A percentile compares a stretch with the other conserved stretches of the same genome.
phyloP scores from a whole-genome alignment of 148 eudicot species.

The Chenopodium quinoa region DNA sequence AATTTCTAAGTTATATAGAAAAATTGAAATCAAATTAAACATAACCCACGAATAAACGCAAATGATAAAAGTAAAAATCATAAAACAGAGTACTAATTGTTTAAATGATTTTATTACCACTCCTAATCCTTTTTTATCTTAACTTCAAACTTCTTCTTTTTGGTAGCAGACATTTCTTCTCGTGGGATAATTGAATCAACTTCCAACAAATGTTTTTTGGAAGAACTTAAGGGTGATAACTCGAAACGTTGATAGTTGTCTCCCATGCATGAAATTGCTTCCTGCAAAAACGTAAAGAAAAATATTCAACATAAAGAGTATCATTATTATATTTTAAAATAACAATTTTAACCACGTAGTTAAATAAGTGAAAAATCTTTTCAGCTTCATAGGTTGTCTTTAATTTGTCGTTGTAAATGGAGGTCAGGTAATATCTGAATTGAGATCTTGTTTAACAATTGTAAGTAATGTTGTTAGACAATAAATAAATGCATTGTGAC shows the following conservation, averaged over 20 bases:
- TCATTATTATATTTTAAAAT: too few species aligned
- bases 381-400: neutral
- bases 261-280: neutral
- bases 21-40: too few species aligned
- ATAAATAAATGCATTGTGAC: too few species aligned
- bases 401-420: neutral
- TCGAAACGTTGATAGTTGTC: neutral
- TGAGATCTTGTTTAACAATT: too few species aligned
- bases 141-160: neutral
- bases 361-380: neutral
- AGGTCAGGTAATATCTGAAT: too few species aligned
- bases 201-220: neutral
- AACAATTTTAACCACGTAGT: neutral
- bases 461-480: too few species aligned
- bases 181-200: neutral
- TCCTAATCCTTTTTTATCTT: neutral
- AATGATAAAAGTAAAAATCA: too few species aligned
- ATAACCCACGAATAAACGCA: too few species aligned
- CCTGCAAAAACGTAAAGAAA: neutral
- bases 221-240: neutral
- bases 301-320: too few species aligned
- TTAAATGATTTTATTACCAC: neutral
- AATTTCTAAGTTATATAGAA: too few species aligned
- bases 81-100: too few species aligned
- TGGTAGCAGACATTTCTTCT: neutral